Percentiles rank a stretch among this genome's conserved stretches.
phyloP scores from a whole-genome alignment of 768 basidiomycete genomes.

The Chalciporus piperatus region DNA sequence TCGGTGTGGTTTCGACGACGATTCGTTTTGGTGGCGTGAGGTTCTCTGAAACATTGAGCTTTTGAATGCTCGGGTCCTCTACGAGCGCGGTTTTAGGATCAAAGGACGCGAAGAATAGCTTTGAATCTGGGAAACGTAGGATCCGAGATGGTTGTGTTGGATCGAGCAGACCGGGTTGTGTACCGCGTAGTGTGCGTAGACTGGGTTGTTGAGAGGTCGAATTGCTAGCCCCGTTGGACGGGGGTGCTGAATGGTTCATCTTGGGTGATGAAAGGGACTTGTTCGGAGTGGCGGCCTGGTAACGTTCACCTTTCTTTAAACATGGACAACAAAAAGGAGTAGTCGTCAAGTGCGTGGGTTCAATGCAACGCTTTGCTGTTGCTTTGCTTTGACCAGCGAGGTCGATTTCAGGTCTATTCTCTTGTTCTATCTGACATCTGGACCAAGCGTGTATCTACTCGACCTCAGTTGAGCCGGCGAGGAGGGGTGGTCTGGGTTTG shows the following conservation, averaged over 20 bases:
- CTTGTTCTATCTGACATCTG: neutral
- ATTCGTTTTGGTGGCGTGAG: constrained; percentile 63
- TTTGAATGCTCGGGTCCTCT: constrained; percentile 37
- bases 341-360: neutral
- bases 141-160: constrained; percentile 58
- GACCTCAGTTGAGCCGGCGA: neutral
- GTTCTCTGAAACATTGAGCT: constrained; percentile 44
- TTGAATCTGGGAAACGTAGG: constrained; percentile 56
- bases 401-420: neutral
- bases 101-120: constrained; percentile 70
- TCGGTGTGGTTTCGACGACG: constrained; percentile 63
- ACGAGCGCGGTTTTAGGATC: constrained; percentile 64
- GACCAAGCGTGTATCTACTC: neutral
- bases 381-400: neutral
- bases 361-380: neutral
- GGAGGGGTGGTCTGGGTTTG: neutral
- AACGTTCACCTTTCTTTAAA: neutral
- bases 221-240: neutral
- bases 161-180: constrained; percentile 65
- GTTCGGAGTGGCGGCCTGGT: neutral
- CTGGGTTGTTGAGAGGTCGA: constrained; percentile 10
- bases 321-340: constrained; percentile 1
- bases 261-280: neutral
- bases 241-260: constrained; percentile 11
- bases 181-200: constrained; percentile 35